Percentiles rank a stretch among this genome's conserved stretches.
Evolutionary conservation across 2,329 filamentous ascomycete species (phyloP).

Genomic region (Pestalotiopsis sp.): DNA sequence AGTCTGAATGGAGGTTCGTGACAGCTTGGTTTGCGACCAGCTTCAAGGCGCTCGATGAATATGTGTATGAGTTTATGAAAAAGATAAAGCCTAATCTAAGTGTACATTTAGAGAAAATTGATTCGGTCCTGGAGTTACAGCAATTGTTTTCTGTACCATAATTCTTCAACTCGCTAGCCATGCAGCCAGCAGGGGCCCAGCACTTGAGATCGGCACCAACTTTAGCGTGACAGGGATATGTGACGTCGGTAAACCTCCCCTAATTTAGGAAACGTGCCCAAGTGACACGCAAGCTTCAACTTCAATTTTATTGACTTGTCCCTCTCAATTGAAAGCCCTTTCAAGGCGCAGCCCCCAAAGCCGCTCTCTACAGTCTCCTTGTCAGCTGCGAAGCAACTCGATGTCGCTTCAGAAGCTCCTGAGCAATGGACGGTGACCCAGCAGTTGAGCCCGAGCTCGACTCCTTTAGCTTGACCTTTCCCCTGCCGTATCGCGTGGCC

Average conservation of each 20-base stretch:
- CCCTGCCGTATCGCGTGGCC: constrained; percentile 86
- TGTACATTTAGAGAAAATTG: too few species aligned
- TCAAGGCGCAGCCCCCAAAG: neutral
- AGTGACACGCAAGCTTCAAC: constrained; percentile 8
- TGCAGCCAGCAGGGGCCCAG: too few species aligned
- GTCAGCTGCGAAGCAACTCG: constrained; percentile 13
- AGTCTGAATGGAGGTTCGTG: too few species aligned
- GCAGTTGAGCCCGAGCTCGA: constrained; percentile 74
- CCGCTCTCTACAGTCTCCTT: neutral
- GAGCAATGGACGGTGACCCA: constrained; percentile 72
- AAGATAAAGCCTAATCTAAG: too few species aligned
- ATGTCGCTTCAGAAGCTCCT: constrained; percentile 19
- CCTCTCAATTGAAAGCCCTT: neutral
- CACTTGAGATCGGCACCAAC: neutral
- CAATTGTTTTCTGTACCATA: too few species aligned
- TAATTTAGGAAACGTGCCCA: neutral
- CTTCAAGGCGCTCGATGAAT: too few species aligned
- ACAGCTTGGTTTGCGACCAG: too few species aligned
- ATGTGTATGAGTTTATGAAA: too few species aligned
- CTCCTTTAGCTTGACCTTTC: constrained; percentile 83
- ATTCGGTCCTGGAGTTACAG: neutral
- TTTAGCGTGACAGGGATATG: constrained; percentile 15
- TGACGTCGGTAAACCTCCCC: constrained; percentile 15
- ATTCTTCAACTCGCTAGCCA: too few species aligned
- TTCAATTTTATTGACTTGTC: neutral